Base-by-base conservation (phyloP, 2,329 filamentous ascomycete species). In the Trichoderma lentiforme region DNA sequence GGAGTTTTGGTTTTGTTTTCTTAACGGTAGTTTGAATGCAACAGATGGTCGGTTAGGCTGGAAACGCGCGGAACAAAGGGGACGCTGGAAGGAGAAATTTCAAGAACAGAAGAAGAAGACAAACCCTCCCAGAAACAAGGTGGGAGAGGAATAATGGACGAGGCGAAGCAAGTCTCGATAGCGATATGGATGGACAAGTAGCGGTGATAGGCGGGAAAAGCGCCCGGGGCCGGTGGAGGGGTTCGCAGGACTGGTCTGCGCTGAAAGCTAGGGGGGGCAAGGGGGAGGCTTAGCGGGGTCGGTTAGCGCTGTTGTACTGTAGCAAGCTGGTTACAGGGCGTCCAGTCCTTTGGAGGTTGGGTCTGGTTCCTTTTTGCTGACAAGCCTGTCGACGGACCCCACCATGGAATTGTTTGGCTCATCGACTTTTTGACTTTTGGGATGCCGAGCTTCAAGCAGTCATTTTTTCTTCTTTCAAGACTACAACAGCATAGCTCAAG, bases 261-360 rank as follows among this genome's bases (percentile, higher is more conserved):
- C 24, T 56, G 53, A 57, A 14, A 57, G 26, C 21, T 34, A 34
- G 26, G 51, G 64, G 62, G 47, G 47, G 30, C 43, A 34, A 43
- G 56, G 53, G 65, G 36, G 24, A 58, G 56, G 53, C 56, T 61
- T 69, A 69, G 66, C 66, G 66, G 66, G 66, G 66, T 69, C 12
- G 36, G n/a, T 47, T 60, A 60, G 66, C 66, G 66, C 53, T 51
- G 26, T 24, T 18, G 66, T 61, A 26, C 30, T 18, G 56, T 47
- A 34, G 65, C 53, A 39, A 34, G 39, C 63, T 66, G 39, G 43
- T 26, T 39, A 36, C 28, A 51, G 39, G 39, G 28, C 53, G 26
- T 28, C 26, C 26, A 28, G 26, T 28, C 26, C 26, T 36, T 36
- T 36, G 2, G 34, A 36, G 14, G 14, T 36, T 14, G 14, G 34